A percentile compares a stretch with the other conserved stretches of the same genome.
Conservation (phyloP, 208 protist genomes). For the Naegleria fowleri region DNA sequence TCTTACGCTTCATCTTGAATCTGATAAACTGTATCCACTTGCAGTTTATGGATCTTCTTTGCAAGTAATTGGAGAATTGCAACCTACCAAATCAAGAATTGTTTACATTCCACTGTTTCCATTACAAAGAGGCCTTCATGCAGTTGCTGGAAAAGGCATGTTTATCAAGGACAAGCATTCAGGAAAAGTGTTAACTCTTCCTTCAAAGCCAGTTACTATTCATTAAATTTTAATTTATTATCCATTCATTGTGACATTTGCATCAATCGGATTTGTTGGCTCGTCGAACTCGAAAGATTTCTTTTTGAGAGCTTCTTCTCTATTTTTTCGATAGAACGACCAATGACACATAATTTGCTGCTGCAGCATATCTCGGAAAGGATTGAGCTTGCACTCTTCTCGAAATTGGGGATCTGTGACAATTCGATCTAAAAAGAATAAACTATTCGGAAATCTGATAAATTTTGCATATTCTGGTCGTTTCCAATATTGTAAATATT, state of each 20-base stretch:
- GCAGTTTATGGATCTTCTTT: background rate
- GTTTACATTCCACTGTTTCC: background rate
- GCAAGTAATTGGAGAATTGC: background rate
- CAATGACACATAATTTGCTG: background rate
- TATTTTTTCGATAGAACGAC: background rate
- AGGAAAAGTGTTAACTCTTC: background rate
- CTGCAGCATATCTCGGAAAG: background rate
- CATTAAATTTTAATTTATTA: background rate
- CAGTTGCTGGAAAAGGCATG: background rate
- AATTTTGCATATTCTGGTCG: slow-evolving; percentile 32
- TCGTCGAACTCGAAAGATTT: background rate
- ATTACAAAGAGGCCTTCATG: background rate
- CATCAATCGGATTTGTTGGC: background rate
- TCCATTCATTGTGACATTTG: no score
- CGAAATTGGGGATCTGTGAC: slow-evolving; percentile 7
- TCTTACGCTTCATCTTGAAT: background rate
- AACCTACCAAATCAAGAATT: background rate
- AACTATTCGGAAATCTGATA: slow-evolving; percentile 17
- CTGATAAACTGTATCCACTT: background rate
- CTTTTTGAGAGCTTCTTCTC: background rate
- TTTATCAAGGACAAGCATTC: background rate
- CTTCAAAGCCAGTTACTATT: background rate
- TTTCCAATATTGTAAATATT: slow-evolving; percentile 40
- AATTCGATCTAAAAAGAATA: slow-evolving; percentile 23
- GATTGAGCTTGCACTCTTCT: background rate